A percentile compares a stretch with the other conserved stretches of the same genome.
phyloP scores from a whole-genome alignment of 306 rosid species.

The Coriaria nepalensis region DNA sequence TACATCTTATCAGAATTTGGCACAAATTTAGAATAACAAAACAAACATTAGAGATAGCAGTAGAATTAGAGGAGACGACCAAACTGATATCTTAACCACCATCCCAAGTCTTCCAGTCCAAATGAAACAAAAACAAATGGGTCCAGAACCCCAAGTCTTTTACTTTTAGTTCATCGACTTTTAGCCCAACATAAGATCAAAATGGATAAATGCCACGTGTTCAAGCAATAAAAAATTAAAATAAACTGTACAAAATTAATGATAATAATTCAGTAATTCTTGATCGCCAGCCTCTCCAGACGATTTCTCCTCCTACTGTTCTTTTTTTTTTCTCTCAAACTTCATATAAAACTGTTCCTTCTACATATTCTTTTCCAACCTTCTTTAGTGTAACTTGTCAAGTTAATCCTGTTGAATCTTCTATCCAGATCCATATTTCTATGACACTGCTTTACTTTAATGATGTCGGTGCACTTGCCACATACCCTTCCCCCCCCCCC shows the following conservation, averaged over 20 bases:
- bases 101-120: too few relatives aligned
- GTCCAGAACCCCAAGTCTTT: too few relatives aligned
- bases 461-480: conserved; percentile 3
- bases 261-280: not conserved
- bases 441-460: conserved; percentile 17
- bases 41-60: too few relatives aligned
- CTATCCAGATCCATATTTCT: conserved; percentile 22
- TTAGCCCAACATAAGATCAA: too few relatives aligned
- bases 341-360: conserved; percentile 25
- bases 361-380: conserved; percentile 26
- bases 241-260: conserved; percentile 39
- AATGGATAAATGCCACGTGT: conserved; percentile 6
- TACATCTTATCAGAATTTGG: too few relatives aligned
- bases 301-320: conserved; percentile 15
- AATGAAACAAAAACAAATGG: too few relatives aligned
- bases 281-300: conserved; percentile 17
- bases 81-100: too few relatives aligned
- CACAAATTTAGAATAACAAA: too few relatives aligned
- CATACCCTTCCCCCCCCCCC: too few relatives aligned
- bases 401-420: conserved; percentile 27
- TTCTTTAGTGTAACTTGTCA: conserved; percentile 36
- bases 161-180: too few relatives aligned
- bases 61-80: too few relatives aligned
- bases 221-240: conserved; percentile 33
- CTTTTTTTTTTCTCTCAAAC: conserved; percentile 11